Conservation (phyloP, 495 filamentous ascomycete species). For the Sordaria brevicollis region DNA sequence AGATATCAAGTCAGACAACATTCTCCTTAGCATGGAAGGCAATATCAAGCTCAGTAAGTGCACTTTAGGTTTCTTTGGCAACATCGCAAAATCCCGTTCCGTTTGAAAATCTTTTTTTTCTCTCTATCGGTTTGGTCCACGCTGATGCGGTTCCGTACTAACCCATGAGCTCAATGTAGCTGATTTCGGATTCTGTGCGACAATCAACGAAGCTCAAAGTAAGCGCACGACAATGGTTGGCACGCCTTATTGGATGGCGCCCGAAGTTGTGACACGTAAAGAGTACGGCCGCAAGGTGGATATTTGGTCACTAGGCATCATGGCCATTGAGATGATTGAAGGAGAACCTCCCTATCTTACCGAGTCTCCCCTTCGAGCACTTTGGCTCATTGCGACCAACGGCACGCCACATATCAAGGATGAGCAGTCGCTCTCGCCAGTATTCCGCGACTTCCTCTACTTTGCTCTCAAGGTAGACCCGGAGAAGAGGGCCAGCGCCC, state of each 20-base stretch:
- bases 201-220: conserved; percentile 93
- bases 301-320: conserved; percentile 97
- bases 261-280: conserved; percentile 92
- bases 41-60: conserved; percentile 94
- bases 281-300: conserved; percentile 98
- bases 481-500: conserved; percentile 88
- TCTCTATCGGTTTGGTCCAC: background rate
- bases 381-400: conserved; percentile 95
- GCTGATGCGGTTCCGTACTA: background rate
- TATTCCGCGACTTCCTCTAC: conserved; percentile 83
- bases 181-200: conserved; percentile 97
- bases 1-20: conserved; percentile 98
- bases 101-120: background rate
- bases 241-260: conserved; percentile 99
- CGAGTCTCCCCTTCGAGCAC: conserved; percentile 82
- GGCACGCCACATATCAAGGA: conserved; percentile 94
- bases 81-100: conserved; percentile 3
- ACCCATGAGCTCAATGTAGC: conserved; percentile 45
- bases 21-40: conserved; percentile 86
- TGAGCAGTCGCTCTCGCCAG: conserved; percentile 65
- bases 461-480: conserved; percentile 92
- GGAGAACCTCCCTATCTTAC: conserved; percentile 96
- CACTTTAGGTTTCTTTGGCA: background rate
- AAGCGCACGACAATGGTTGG: conserved; percentile 99
- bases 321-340: conserved; percentile 99